These are phyloP conservation scores for Hymenoscyphus salicellus DNA, from an alignment of 2,329 filamentous ascomycete species.

Conservation along the genomic window DNA sequence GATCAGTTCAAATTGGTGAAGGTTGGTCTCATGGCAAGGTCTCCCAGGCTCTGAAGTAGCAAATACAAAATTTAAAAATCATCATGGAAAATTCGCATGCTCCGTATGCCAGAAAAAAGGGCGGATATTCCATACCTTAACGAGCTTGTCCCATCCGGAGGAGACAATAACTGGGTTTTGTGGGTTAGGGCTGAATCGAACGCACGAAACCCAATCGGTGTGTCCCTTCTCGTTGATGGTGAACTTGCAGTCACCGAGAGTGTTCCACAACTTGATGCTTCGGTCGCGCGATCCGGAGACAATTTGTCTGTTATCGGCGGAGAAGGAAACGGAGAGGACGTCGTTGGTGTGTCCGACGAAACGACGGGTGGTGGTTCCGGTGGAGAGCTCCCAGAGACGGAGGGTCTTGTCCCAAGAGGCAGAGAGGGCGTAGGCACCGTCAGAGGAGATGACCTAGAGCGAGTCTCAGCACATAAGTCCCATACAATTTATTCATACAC, in stretches of 20 bases:
- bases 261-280: conserved; percentile 99
- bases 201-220: conserved; percentile 99
- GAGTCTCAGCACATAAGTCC: conserved; percentile 39
- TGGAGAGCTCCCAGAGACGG: conserved; percentile 97
- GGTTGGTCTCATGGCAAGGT: conserved; percentile 93
- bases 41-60: conserved; percentile 98
- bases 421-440: conserved; percentile 98
- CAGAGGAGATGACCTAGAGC: conserved; percentile 91
- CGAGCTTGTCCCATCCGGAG: conserved; percentile 98
- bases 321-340: conserved; percentile 99
- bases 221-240: conserved; percentile 99
- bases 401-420: conserved; percentile 99
- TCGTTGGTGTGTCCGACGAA: conserved; percentile 99
- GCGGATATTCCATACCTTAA: conserved; percentile 75
- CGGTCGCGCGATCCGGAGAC: conserved; percentile 97
- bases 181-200: conserved; percentile 99
- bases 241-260: conserved; percentile 99
- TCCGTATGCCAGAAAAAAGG: conserved; percentile 19
- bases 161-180: conserved; percentile 99
- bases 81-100: conserved; percentile 66
- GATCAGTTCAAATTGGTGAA: conserved; percentile 83
- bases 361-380: conserved; percentile 92
- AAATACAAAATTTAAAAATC: conserved; percentile 97
- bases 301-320: conserved; percentile 99
- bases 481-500: conserved; percentile 15